Evolutionary conservation across 345 rosid species (phyloP).

Genomic region (Acer campestre): DNA sequence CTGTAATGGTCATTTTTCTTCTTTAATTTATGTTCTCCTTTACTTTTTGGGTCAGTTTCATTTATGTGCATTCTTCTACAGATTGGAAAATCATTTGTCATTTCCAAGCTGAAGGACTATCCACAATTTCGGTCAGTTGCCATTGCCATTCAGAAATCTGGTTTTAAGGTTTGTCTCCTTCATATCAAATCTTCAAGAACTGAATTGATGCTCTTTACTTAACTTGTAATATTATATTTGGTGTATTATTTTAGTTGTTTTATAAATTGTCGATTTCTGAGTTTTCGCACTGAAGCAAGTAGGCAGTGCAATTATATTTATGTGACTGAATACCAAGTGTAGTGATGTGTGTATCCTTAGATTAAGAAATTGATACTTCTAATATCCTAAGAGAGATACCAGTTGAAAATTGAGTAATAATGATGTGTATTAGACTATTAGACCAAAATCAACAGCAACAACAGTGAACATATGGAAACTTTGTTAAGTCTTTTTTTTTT

Average conservation of each 20-base stretch:
- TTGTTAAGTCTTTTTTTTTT: neutral
- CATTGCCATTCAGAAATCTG: slow-evolving; percentile 81
- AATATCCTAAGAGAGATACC: neutral
- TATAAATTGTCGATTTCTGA: neutral
- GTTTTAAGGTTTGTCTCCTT: slow-evolving; percentile 77
- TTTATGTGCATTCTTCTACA: slow-evolving; percentile 30
- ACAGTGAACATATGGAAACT: neutral
- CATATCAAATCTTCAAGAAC: neutral
- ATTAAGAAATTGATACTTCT: neutral
- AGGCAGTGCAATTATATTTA: neutral
- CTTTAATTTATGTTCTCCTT: neutral
- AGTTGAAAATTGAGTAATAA: neutral
- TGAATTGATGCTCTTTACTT: neutral
- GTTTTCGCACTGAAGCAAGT: neutral
- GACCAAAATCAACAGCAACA: neutral
- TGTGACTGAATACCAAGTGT: too few relatives aligned
- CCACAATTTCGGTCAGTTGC: slow-evolving; percentile 92
- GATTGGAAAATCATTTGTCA: slow-evolving; percentile 85
- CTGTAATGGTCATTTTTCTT: too few relatives aligned
- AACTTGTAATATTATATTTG: neutral
- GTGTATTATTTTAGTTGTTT: neutral
- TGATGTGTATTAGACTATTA: neutral
- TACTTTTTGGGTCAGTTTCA: neutral
- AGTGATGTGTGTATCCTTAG: too few relatives aligned
- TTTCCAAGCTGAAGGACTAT: slow-evolving; percentile 88